Evolutionary conservation across 2,329 filamentous ascomycete genomes (phyloP).

Genomic region (Microsporum canis): DNA sequence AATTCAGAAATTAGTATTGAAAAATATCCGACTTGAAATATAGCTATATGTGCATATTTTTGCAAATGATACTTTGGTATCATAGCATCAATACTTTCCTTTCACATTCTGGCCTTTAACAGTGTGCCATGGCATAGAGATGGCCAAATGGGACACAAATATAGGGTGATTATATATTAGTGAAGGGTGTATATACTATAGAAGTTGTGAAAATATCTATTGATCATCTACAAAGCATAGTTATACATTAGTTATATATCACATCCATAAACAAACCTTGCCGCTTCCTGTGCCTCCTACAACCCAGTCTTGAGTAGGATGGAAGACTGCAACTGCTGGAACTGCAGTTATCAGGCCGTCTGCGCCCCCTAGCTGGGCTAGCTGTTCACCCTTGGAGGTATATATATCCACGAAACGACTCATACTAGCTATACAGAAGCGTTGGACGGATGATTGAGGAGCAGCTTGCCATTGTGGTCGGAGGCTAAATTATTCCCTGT

Average conservation of each 20-base stretch:
- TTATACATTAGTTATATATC: conserved; percentile 13
- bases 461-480: conserved; percentile 81
- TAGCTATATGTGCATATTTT: no score
- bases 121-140: no score
- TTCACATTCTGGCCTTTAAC: no score
- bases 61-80: no score
- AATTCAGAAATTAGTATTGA: no score
- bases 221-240: no score
- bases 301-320: conserved; percentile 80
- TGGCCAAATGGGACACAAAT: no score
- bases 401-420: conserved; percentile 93
- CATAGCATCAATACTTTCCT: no score
- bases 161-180: no score
- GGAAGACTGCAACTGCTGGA: conserved; percentile 82
- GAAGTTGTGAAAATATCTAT: no score
- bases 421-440: conserved; percentile 94
- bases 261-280: conserved; percentile 87
- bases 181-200: no score
- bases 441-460: conserved; percentile 67
- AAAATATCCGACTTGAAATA: no score
- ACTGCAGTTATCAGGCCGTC: conserved; percentile 76
- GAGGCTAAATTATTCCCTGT: conserved; percentile 37
- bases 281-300: conserved; percentile 84
- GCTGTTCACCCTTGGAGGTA: conserved; percentile 66
- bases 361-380: conserved; percentile 80